Evolutionary conservation across 306 rosid species (phyloP).

Genomic region (Rosa rugosa): DNA sequence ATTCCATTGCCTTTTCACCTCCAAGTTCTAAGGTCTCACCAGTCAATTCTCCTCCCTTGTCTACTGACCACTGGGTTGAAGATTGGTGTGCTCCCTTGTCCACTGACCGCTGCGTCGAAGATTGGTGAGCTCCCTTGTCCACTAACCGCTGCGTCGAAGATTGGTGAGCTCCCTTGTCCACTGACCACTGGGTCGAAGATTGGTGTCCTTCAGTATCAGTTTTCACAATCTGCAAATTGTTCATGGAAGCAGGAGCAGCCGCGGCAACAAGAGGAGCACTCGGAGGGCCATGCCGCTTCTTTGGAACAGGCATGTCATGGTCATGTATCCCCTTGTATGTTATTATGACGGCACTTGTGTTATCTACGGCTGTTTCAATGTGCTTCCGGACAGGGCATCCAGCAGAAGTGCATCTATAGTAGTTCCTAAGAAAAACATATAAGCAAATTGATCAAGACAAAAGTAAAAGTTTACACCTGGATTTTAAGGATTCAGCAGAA

Average conservation of each 20-base stretch:
- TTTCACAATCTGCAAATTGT: constrained; percentile 44
- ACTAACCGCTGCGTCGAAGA: constrained; percentile 76
- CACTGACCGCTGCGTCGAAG: constrained; percentile 72
- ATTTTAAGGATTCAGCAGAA: background rate
- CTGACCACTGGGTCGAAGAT: constrained; percentile 71
- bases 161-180: constrained; percentile 63
- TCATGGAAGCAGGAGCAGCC: constrained; percentile 75
- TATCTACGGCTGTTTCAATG: constrained; percentile 75
- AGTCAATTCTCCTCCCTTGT: constrained; percentile 81
- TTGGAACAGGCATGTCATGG: constrained; percentile 94
- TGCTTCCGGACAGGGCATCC: constrained; percentile 98
- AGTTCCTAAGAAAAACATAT: constrained; percentile 63
- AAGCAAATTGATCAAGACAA: constrained; percentile 27
- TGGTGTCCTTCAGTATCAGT: constrained; percentile 38
- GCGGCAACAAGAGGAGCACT: constrained; percentile 85
- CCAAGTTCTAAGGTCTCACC: constrained; percentile 95
- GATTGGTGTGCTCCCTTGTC: constrained; percentile 59
- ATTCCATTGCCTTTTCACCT: constrained; percentile 96
- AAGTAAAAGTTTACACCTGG: background rate
- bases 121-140: constrained; percentile 57
- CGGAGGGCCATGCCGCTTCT: constrained; percentile 85
- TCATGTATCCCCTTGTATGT: constrained; percentile 94
- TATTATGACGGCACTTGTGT: constrained; percentile 64
- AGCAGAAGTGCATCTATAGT: constrained; percentile 98
- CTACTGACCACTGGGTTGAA: constrained; percentile 87